Evolutionary conservation across 148 eudicot genomes (phyloP), one percentile per base, ranked within the genome.

Genomic region (Amaranthus cruentus): DNA sequence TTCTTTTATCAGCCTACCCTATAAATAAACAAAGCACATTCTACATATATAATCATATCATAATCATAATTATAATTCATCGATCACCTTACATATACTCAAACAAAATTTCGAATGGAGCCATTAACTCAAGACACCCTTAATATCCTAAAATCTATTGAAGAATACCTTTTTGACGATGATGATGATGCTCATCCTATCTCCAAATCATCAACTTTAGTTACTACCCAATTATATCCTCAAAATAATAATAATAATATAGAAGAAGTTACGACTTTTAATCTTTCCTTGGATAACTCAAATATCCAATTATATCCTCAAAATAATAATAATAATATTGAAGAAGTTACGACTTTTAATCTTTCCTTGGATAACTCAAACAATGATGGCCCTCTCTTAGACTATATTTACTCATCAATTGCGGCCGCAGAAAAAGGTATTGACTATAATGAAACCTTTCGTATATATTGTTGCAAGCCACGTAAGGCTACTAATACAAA

Each of bases 161-260:
- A 73, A 50, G 49, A 73, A 4, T 68, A 73, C 68, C 75, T 73
- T 49, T 73, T 73, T 7, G 49, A 54, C 38, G 75, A 73, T 13
- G 8, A 48, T 7, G 38, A 28, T 28, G 38, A 28, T 28, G 38
- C 1, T 28, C 38, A 6, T 12, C 48, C 38, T 58, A 4, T 62
- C 68, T 5, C 59, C 47, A 0, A 28, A n/a, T n/a, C 5, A 11
- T 18, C 62, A 15, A n/a, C 62, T 1, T 18, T 18, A 6, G 2
- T 58, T 38, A n/a, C 62, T 58, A 18, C 62, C 42, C 28, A 58
- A n/a, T 3, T n/a, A 58, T 5, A 4, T 58, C 28, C 62, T n/a
- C 62, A 15, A 18, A 58, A 58, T 12, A 58, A 58, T 6, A 15
- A 7, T 18, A 18, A 18, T 18, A 18, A 18, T 18, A 18, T 18